phyloP scores from a whole-genome alignment of 192 early-diverging fungal genomes.

The Podila epicladia region DNA sequence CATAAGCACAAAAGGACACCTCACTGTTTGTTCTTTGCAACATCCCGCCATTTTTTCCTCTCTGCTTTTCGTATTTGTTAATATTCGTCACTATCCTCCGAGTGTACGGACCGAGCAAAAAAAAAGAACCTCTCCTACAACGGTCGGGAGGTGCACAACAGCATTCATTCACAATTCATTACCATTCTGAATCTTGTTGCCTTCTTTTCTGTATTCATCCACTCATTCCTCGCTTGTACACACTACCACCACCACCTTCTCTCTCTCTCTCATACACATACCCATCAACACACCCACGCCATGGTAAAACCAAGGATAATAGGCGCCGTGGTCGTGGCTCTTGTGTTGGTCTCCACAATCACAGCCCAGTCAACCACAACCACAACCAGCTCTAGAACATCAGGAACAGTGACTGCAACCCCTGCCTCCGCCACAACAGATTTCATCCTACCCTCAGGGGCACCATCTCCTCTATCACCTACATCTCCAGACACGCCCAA shows the following conservation, averaged over 20 bases:
- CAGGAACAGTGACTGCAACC: background rate
- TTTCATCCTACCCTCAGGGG: constrained; percentile 8
- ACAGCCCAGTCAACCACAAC: constrained; percentile 9
- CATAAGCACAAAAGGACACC: too few species aligned
- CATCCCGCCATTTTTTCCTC: too few species aligned
- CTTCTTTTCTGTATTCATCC: background rate
- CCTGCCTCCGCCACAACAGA: constrained; percentile 10
- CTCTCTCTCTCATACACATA: background rate
- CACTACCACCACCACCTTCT: too few species aligned
- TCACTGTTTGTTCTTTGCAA: too few species aligned
- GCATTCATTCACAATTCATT: background rate
- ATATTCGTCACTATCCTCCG: too few species aligned
- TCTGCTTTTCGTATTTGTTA: too few species aligned
- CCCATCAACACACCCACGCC: background rate
- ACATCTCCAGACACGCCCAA: background rate
- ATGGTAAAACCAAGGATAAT: constrained; percentile 12
- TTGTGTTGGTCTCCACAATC: background rate
- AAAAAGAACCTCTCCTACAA: too few species aligned
- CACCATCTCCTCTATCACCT: background rate
- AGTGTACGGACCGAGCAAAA: too few species aligned
- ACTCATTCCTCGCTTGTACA: background rate
- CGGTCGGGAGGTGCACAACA: background rate
- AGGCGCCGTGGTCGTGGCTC: background rate
- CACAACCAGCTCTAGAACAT: background rate
- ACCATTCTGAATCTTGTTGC: background rate